Evolutionary conservation across 129 eudicot species (phyloP).

Genomic region (Lactuca saligna): DNA sequence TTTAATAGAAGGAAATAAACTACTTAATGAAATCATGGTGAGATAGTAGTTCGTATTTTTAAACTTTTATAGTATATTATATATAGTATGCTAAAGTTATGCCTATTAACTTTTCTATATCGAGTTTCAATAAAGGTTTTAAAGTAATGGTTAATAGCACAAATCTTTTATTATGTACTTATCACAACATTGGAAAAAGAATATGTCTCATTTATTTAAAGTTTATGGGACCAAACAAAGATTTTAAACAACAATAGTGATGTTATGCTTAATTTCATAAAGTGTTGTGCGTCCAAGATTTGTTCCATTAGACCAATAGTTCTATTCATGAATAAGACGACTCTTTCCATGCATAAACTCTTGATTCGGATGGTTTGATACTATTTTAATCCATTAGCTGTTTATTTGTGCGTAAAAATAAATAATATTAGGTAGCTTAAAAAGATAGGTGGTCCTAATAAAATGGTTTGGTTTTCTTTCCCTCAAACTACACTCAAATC

Average conservation of each 20-base stretch:
- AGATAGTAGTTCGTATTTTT: neutral
- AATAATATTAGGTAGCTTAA: too few species aligned
- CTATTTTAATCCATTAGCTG: too few species aligned
- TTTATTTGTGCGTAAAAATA: too few species aligned
- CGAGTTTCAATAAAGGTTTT: neutral
- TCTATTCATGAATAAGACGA: neutral
- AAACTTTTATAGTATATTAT: neutral
- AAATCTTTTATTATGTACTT: neutral
- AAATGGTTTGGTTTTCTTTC: too few species aligned
- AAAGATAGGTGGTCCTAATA: too few species aligned
- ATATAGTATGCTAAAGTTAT: neutral
- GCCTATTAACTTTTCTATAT: neutral
- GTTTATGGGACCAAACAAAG: constrained; percentile 3
- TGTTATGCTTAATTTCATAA: neutral
- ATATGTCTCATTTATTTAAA: neutral
- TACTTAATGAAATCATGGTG: neutral
- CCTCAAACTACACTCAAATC: too few species aligned
- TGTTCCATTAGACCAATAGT: neutral
- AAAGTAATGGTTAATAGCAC: neutral
- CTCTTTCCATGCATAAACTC: neutral
- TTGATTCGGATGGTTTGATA: neutral
- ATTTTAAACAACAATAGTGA: neutral
- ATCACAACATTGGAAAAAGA: neutral
- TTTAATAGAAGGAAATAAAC: neutral
- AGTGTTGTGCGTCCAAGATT: neutral